Base-by-base conservation (phyloP, 2,329 filamentous ascomycete genomes). In the Basipetospora chlamydospora region DNA sequence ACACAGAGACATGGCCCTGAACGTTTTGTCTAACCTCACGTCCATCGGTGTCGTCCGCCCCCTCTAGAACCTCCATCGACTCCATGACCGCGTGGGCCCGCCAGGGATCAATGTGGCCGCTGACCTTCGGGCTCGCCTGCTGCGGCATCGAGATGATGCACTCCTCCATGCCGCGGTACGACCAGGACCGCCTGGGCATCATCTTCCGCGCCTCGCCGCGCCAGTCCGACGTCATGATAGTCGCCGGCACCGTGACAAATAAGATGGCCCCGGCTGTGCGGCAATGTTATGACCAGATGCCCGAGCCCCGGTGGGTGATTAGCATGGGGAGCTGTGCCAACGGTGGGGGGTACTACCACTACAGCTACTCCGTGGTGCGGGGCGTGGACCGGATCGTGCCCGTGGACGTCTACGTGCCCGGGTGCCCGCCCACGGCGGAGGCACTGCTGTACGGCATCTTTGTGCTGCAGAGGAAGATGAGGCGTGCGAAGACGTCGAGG, bases 241-340 rank as follows among this genome's bases (percentile, higher is more conserved):
- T 93, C 16, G 85, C 86, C 18, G 86, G 86, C 41, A 94, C 86
- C 21, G 71, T 94, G 43, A 92, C 84, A 48, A 94, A 94, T 69
- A 94, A 94, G 67, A 94, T 94, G 86, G 85, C 84, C 1, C 84
- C 86, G 2, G 86, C 86, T 23, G 64, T 94, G 52, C 71, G 86
- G 57, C 83, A 90, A 61, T 80, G 92, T 43, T 94, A 94, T 63
- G 86, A 94, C 58, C 86, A 93, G 66, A 93, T 93, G 85, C 84
- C 85, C 21, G 85, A 93, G 22, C 85, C 85, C 13, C 71, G 80
- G 52, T 93, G 84, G 84, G 84, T 88, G 48, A 58, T 74, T 50
- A 82, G 76, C 48, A 88, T 88, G 82, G 82, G 82, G 10, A 82
- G 76, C 50, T 88, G 82, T 56, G 82, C 82, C 42, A 87, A 87